Percentiles rank a stretch among this genome's conserved stretches.
Conservation (phyloP, 306 rosid species). For the Calophaca sinica region DNA sequence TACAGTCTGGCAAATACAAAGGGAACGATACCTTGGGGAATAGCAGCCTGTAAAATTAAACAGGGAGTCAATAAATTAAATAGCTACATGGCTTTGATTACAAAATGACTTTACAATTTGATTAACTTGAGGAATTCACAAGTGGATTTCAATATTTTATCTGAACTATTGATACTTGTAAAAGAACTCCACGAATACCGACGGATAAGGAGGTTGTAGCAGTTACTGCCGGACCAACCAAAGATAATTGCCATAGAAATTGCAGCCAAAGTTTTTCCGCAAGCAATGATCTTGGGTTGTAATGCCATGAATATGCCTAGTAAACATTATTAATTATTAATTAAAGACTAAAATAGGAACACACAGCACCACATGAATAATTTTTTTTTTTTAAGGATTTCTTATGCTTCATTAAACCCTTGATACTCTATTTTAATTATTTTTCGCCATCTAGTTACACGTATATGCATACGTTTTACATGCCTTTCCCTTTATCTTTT, state of each 20-base stretch:
- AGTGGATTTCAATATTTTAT: too few relatives aligned
- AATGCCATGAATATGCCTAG: constrained; percentile 54
- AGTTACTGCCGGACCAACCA: constrained; percentile 40
- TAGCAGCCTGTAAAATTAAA: constrained; percentile 49
- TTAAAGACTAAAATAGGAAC: background rate
- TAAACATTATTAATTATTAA: background rate
- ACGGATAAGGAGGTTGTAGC: constrained; percentile 44
- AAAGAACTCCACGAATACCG: constrained; percentile 47
- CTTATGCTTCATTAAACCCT: too few relatives aligned
- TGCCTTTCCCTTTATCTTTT: too few relatives aligned
- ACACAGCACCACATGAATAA: background rate
- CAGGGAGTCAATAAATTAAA: background rate
- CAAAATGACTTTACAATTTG: too few relatives aligned
- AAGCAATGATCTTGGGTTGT: constrained; percentile 51
- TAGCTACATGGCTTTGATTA: too few relatives aligned
- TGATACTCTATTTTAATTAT: too few relatives aligned
- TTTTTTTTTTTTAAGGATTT: too few relatives aligned
- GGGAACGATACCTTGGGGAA: constrained; percentile 46
- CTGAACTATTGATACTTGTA: constrained; percentile 48
- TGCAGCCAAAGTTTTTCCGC: constrained; percentile 43
- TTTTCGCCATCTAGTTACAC: too few relatives aligned
- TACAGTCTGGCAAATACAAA: constrained; percentile 54
- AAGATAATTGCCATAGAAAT: constrained; percentile 46
- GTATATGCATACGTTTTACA: too few relatives aligned
- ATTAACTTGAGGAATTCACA: too few relatives aligned